Base-by-base conservation (phyloP, 805 yeast genomes). In the Wickerhamomyces chaumierensis region DNA sequence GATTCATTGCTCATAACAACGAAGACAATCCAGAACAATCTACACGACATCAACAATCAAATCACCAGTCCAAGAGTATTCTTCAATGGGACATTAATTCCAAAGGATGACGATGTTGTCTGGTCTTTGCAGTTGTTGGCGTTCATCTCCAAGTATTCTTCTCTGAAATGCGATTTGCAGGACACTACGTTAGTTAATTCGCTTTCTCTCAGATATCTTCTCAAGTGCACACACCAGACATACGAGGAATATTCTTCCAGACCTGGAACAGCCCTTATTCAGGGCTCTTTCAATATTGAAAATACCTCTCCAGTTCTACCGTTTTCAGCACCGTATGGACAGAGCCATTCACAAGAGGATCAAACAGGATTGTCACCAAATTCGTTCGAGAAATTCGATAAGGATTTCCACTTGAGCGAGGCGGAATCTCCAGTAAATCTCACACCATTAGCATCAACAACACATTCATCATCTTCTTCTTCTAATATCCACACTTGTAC, bases 61-160 rank as follows among this genome's bases (percentile, higher is more conserved):
- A 56, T 63, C 8, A 48, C 61, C 7, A 56, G 62, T 2, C 83
- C 83, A 18, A 63, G 85, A 38, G 59, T 60, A 18, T 78, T 78
- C 49, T 58, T 65, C 35, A 61, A 81, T 33, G 94, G 95, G 2
- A 75, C 78, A 18, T 69, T 88, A n/a, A 71, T 87, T 5, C 96
- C 96, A 2, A 73, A 85, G 40, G 94, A 84, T 45, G 96, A 90
- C 55, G 98, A 90, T 54, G 84, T 90, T 15, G 78, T 86, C 29
- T 87, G 96, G 95, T 81, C 95, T 4, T 65, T 90, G 39, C 97
- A 90, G 58, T 68, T 92, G 17, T 60, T 92, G 37, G 97, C 97
- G 13, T 90, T 87, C 58, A 84, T 88, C 33, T 87, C 96, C 4
- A 90, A 90, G 58, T 90, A 92, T 52, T 79, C 96, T 0, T 71